Evolutionary conservation across 148 eudicot species (phyloP).

Genomic region (Drosera capensis): DNA sequence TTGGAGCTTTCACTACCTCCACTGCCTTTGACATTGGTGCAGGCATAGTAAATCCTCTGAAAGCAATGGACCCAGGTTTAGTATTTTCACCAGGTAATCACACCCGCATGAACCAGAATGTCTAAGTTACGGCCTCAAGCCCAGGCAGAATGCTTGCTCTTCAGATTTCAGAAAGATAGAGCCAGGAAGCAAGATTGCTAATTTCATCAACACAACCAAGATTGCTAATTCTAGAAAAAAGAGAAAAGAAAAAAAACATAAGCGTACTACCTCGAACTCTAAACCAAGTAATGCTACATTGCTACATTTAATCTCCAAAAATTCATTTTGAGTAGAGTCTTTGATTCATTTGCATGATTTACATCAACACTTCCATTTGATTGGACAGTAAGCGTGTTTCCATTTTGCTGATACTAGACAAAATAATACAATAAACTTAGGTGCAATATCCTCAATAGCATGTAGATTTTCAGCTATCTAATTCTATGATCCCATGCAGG

Average conservation of each 20-base stretch:
- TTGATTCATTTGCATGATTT: too few species aligned
- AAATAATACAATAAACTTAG: background rate
- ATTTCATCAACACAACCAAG: too few species aligned
- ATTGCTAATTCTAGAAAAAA: too few species aligned
- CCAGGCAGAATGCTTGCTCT: background rate
- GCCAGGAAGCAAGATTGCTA: too few species aligned
- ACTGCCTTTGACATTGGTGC: conserved; percentile 83
- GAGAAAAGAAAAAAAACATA: too few species aligned
- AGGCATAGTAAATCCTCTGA: conserved; percentile 50
- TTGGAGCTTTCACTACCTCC: conserved; percentile 30
- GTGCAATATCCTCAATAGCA: background rate
- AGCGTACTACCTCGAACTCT: too few species aligned
- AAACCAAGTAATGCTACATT: too few species aligned
- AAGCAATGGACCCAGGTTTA: conserved; percentile 67
- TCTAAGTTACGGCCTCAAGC: background rate
- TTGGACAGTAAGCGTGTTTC: too few species aligned
- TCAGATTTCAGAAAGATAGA: background rate
- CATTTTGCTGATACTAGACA: background rate
- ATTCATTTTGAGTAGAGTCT: too few species aligned
- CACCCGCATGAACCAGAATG: background rate
- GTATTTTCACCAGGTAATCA: conserved; percentile 41
- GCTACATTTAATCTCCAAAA: too few species aligned
- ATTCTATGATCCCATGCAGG: conserved; percentile 20
- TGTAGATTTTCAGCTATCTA: background rate
- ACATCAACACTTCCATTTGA: too few species aligned